Evolutionary conservation across 108 stramenopile species (phyloP).

Genomic region (Cylindrotheca closterium): DNA sequence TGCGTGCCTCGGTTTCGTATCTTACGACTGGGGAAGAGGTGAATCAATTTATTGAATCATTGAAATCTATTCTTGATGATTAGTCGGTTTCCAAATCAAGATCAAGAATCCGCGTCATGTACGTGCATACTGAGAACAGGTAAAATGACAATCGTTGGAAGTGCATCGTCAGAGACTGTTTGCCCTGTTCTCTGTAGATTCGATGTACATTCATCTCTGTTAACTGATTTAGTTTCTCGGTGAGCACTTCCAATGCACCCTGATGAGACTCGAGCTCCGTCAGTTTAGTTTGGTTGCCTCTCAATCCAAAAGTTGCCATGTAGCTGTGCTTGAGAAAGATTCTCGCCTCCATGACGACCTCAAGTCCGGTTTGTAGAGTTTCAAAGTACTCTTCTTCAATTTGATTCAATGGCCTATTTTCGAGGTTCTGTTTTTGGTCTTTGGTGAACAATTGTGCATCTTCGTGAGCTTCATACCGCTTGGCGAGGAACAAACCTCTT

Average conservation of each 20-base stretch:
- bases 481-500: constrained; percentile 19
- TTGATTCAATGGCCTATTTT: constrained; percentile 7
- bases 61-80: constrained; percentile 3
- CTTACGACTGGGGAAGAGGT: constrained; percentile 55
- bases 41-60: constrained; percentile 28
- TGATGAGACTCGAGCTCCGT: constrained; percentile 26
- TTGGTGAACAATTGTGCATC: constrained; percentile 13
- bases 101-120: constrained; percentile 16
- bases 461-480: constrained; percentile 25
- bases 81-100: not conserved
- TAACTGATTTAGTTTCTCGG: constrained; percentile 32
- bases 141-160: constrained; percentile 22
- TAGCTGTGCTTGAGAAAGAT: constrained; percentile 32
- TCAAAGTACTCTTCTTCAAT: constrained; percentile 10
- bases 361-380: constrained; percentile 1
- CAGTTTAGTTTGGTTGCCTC: not conserved
- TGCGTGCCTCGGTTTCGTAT: constrained; percentile 65
- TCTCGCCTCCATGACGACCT: constrained; percentile 16
- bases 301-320: constrained; percentile 14
- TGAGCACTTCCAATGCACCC: constrained; percentile 31
- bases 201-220: constrained; percentile 26
- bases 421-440: constrained; percentile 7
- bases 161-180: constrained; percentile 8
- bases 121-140: constrained; percentile 13
- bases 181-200: constrained; percentile 18